Conservation (phyloP, 2,329 filamentous ascomycete species). For the Cladophialophora psammophila region DNA sequence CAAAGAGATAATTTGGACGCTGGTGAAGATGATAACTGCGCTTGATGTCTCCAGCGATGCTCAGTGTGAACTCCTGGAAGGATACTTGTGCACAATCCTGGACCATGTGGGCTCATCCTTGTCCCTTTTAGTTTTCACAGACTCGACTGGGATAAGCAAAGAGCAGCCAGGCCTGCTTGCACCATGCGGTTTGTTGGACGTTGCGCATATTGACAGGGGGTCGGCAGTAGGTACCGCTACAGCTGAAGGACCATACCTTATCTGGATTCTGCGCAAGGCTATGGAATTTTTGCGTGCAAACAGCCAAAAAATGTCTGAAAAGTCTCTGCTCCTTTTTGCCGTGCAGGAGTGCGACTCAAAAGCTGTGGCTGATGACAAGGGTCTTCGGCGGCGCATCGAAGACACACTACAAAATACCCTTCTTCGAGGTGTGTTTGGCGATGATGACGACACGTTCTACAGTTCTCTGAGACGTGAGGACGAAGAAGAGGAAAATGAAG, state of each 20-base stretch:
- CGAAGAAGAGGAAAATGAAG: conserved; percentile 31
- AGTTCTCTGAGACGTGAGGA: conserved; percentile 42
- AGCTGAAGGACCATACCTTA: conserved; percentile 48
- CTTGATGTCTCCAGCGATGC: conserved; percentile 25
- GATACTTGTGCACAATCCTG: conserved; percentile 34
- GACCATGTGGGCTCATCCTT: conserved; percentile 39
- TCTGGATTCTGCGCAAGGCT: conserved; percentile 47
- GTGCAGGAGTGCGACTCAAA: background rate
- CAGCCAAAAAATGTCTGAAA: conserved; percentile 20
- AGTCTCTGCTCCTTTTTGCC: conserved; percentile 36
- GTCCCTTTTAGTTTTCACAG: conserved; percentile 36
- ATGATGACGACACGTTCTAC: conserved; percentile 45
- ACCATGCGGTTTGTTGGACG: conserved; percentile 45
- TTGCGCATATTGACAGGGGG: conserved; percentile 35
- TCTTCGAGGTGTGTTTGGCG: conserved; percentile 51
- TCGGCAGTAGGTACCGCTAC: conserved; percentile 42
- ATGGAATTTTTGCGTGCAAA: conserved; percentile 41
- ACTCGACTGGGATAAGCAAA: conserved; percentile 1
- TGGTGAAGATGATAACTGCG: conserved; percentile 30
- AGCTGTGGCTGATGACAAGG: background rate
- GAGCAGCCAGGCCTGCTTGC: conserved; percentile 35
- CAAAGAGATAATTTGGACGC: conserved; percentile 13
- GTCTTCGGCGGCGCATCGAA: conserved; percentile 31
- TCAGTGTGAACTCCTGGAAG: conserved; percentile 34
- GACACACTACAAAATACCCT: conserved; percentile 51